These are phyloP conservation scores for Trametes cubensis DNA, from an alignment of 768 basidiomycete genomes.

Conservation along the genomic window DNA sequence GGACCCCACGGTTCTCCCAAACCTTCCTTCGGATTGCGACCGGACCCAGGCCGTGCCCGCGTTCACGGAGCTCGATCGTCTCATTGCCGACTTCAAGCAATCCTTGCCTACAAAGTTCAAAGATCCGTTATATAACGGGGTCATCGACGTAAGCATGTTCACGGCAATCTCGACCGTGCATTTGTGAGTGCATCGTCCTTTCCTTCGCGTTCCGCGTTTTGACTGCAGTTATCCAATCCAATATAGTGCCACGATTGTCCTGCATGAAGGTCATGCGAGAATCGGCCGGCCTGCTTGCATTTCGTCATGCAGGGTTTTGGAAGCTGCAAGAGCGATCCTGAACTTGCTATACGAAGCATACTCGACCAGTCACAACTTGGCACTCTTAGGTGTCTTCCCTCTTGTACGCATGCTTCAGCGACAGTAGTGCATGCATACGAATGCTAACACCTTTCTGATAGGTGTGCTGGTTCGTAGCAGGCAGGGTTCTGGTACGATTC, in stretches of 20 bases:
- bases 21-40: slow-evolving; percentile 1
- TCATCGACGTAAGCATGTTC: slow-evolving; percentile 64
- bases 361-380: slow-evolving; percentile 74
- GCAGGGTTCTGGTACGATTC: slow-evolving; percentile 68
- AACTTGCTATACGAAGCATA: slow-evolving; percentile 67
- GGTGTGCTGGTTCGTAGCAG: slow-evolving; percentile 63
- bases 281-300: slow-evolving; percentile 59
- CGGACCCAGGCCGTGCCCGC: slow-evolving; percentile 32
- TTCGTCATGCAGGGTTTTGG: slow-evolving; percentile 69
- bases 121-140: slow-evolving; percentile 52
- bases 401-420: slow-evolving; percentile 46
- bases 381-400: slow-evolving; percentile 70
- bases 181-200: slow-evolving; percentile 19
- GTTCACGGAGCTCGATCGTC: slow-evolving; percentile 64
- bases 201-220: slow-evolving; percentile 11
- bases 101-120: slow-evolving; percentile 59
- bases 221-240: slow-evolving; percentile 30
- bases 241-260: slow-evolving; percentile 62
- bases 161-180: slow-evolving; percentile 31
- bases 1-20: slow-evolving; percentile 18
- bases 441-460: slow-evolving; percentile 42
- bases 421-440: too few species aligned
- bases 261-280: slow-evolving; percentile 79
- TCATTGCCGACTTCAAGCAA: slow-evolving; percentile 57
- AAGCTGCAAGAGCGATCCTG: slow-evolving; percentile 65